These are phyloP conservation scores for Leucoagaricus sp. DNA, from an alignment of 1,284 basidiomycete genomes.

Conservation along the genomic window DNA sequence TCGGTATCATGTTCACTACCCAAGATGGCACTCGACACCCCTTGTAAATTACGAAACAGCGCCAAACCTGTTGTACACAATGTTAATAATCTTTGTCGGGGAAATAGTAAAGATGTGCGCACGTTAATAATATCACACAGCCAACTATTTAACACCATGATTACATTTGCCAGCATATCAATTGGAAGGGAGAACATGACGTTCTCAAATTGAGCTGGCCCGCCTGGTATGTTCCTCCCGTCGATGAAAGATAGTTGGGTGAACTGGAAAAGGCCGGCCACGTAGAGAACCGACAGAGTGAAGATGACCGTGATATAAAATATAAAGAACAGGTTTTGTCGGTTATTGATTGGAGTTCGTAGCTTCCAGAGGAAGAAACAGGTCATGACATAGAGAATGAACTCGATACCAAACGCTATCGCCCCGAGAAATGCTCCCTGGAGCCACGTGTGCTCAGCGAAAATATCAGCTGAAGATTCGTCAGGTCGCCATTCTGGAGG, in stretches of 20 bases:
- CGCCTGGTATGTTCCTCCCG: slow-evolving; percentile 29
- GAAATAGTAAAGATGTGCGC: not conserved
- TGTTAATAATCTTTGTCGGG: not conserved
- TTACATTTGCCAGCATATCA: slow-evolving; percentile 8
- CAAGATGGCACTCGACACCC: slow-evolving; percentile 1
- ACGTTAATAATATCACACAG: slow-evolving; percentile 6
- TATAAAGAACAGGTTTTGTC: not conserved
- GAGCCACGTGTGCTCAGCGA: slow-evolving; percentile 5
- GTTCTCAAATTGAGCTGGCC: not conserved
- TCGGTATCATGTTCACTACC: not conserved
- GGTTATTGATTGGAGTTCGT: not conserved
- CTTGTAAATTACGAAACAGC: slow-evolving; percentile 3
- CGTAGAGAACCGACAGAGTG: slow-evolving; percentile 27
- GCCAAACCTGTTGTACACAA: not conserved
- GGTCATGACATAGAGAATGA: slow-evolving; percentile 8
- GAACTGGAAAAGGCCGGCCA: slow-evolving; percentile 28
- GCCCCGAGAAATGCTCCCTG: not conserved
- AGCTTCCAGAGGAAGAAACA: slow-evolving; percentile 2
- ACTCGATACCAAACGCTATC: not conserved
- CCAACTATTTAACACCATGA: slow-evolving; percentile 6
- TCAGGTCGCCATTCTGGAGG: not conserved
- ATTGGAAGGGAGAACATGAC: slow-evolving; percentile 3
- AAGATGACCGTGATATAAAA: slow-evolving; percentile 26
- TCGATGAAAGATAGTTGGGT: slow-evolving; percentile 31
- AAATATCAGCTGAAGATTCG: not conserved